Base-by-base conservation (phyloP, 163 green algal genomes). In the Scenedesmus sp. region DNA sequence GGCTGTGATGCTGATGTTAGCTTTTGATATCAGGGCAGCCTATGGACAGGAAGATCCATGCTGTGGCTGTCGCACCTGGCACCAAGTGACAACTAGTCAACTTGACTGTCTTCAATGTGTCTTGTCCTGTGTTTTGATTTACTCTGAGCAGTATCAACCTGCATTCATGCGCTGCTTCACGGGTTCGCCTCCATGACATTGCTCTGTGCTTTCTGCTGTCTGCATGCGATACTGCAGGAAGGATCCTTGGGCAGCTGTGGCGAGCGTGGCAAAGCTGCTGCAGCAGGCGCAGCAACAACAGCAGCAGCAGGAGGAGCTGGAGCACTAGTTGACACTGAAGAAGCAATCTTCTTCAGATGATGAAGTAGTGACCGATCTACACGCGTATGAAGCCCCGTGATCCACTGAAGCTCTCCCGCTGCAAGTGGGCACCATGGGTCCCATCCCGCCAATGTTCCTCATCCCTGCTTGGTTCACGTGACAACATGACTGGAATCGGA, bases 241-340 rank as follows among this genome's bases (percentile, higher is more conserved):
- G 12, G 64, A 88, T 46, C 91, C 91, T 2, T 76, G 34, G 52
- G 79, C 34, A 52, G 91, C 91, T 34, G 56, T 91, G 62, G 34
- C 66, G 18, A 87, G 57, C 20, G 67, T 87, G 23, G 55, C 15
- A 8, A 9, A 84, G 64, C 62, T 70, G 52, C 59, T 82, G 62
- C 52, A 56, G 62, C 77, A 87, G 77, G n/a, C 62, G 62, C 62
- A 55, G n/a, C 62, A 70, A 10, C 70, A 79, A 18, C 16, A 26
- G 16, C 66, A 76, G 70, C 70, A 79, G 67, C 67, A 77, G 67
- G 18, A 77, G 70, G 23, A 79, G 70, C 70, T 5, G 46, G 70
- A 52, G 70, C 23, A 79, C 5, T 52, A 79, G 70, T 23, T 46
- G 23, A 6, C 46, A 23, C 23, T 2, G 70, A 52, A 52, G 70